Conservation (phyloP, 2,329 filamentous ascomycete genomes). For the Pseudocercospora crystallina region DNA sequence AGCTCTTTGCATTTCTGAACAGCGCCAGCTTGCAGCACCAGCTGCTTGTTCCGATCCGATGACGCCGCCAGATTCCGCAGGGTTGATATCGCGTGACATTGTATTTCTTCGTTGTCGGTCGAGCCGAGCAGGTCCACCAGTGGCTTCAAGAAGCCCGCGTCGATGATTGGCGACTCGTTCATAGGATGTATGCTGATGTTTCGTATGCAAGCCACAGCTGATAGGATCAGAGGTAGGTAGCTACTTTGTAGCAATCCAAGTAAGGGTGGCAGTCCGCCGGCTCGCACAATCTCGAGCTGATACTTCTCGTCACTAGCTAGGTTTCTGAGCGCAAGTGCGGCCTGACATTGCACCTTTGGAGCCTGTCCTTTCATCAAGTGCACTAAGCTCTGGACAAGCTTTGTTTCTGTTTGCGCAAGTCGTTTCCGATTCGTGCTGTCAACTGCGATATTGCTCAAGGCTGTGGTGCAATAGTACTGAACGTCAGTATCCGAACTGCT, state of each 20-base stretch:
- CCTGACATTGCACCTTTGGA: conserved; percentile 96
- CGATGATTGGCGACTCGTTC: conserved; percentile 98
- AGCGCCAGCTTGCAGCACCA: conserved; percentile 94
- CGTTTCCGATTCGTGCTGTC: conserved; percentile 88
- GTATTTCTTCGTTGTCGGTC: conserved; percentile 97
- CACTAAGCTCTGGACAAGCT: conserved; percentile 89
- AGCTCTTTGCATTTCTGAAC: conserved; percentile 99
- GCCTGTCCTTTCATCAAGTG: conserved; percentile 97
- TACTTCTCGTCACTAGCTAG: conserved; percentile 98
- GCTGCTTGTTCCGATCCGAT: conserved; percentile 94
- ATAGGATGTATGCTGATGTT: conserved; percentile 98
- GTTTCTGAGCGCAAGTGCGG: conserved; percentile 88
- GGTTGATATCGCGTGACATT: conserved; percentile 97
- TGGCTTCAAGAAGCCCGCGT: conserved; percentile 91
- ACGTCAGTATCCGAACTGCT: conserved; percentile 94
- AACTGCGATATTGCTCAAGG: conserved; percentile 96
- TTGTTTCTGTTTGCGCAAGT: conserved; percentile 84
- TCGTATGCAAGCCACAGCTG: conserved; percentile 94
- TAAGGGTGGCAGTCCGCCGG: conserved; percentile 79
- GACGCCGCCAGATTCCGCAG: conserved; percentile 92
- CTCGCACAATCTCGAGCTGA: conserved; percentile 93
- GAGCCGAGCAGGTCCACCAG: conserved; percentile 91
- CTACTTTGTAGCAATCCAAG: conserved; percentile 90
- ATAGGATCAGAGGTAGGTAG: conserved; percentile 92
- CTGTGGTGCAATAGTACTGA: conserved; percentile 98